These are phyloP conservation scores for Trichosporon sp. DNA, from an alignment of 1,284 basidiomycete species.

Conservation along the genomic window DNA sequence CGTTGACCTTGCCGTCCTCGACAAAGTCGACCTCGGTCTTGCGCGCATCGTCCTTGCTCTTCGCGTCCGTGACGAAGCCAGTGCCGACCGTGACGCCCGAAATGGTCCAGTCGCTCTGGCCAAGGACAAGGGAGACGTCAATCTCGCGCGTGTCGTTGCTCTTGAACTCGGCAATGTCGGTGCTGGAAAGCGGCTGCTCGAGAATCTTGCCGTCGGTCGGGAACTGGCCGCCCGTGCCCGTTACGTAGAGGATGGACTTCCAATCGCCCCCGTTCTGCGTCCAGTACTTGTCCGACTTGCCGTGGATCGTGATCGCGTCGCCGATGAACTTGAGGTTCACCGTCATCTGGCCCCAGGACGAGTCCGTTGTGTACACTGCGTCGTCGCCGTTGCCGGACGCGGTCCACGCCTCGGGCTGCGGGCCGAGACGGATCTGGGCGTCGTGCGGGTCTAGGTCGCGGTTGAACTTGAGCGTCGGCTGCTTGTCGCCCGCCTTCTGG, in stretches of 20 bases:
- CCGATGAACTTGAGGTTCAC: constrained; percentile 16
- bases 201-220: constrained; percentile 10
- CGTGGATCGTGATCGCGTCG: constrained; percentile 15
- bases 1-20: constrained; percentile 10
- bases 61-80: constrained; percentile 10
- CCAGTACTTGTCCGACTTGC: constrained; percentile 17
- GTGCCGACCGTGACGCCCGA: constrained; percentile 2
- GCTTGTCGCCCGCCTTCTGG: constrained; percentile 1
- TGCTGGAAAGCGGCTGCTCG: constrained; percentile 1
- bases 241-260: constrained; percentile 5
- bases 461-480: constrained; percentile 16
- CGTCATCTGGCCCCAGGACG: constrained; percentile 16
- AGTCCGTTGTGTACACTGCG: background rate
- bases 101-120: constrained; percentile 17
- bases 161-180: constrained; percentile 12
- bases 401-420: background rate
- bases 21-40: constrained; percentile 2
- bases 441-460: background rate
- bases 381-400: background rate
- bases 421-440: constrained; percentile 10
- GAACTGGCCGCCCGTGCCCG: constrained; percentile 11
- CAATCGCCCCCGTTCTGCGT: constrained; percentile 1
- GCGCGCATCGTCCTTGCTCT: constrained; percentile 12
- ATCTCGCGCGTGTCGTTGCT: constrained; percentile 1
- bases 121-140: constrained; percentile 2